Evolutionary conservation across 257 asterid species (phyloP).

Genomic region (Galeopsis tetrahit): DNA sequence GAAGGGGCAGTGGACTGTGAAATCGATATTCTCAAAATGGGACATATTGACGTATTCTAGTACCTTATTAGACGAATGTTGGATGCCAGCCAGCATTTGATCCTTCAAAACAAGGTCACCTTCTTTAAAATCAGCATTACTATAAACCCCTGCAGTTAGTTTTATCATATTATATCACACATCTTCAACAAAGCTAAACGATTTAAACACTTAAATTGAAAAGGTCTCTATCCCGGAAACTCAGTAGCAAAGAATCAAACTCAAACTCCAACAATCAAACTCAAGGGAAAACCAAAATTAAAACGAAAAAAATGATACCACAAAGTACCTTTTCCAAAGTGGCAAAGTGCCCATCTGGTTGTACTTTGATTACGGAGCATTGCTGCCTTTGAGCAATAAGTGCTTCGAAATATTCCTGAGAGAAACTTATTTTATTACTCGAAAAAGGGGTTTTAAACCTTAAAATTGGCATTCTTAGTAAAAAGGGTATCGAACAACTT

Average conservation of each 20-base stretch:
- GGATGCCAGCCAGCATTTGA: conserved; percentile 85
- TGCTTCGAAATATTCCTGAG: conserved; percentile 67
- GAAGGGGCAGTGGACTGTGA: no score
- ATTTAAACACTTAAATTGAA: conserved; percentile 5
- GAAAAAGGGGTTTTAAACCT: no score
- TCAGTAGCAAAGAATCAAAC: no score
- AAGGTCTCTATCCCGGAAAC: no score
- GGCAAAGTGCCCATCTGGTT: conserved; percentile 53
- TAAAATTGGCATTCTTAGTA: no score
- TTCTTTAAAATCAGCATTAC: conserved; percentile 60
- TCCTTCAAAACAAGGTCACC: conserved; percentile 82
- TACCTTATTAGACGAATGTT: conserved; percentile 90
- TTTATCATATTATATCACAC: conserved; percentile 29
- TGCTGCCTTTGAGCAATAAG: conserved; percentile 57
- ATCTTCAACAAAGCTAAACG: conserved; percentile 13
- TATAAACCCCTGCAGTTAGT: conserved; percentile 65
- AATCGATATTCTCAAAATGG: no score
- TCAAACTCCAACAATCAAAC: no score
- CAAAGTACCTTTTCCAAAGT: conserved; percentile 72
- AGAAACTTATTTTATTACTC: neutral
- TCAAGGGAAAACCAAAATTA: neutral
- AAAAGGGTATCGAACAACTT: no score
- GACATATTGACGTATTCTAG: neutral
- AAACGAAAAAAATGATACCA: conserved; percentile 11
- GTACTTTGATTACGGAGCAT: conserved; percentile 58